Base-by-base conservation (phyloP, 1,284 basidiomycete species). In the Ganoderma meredithae region DNA sequence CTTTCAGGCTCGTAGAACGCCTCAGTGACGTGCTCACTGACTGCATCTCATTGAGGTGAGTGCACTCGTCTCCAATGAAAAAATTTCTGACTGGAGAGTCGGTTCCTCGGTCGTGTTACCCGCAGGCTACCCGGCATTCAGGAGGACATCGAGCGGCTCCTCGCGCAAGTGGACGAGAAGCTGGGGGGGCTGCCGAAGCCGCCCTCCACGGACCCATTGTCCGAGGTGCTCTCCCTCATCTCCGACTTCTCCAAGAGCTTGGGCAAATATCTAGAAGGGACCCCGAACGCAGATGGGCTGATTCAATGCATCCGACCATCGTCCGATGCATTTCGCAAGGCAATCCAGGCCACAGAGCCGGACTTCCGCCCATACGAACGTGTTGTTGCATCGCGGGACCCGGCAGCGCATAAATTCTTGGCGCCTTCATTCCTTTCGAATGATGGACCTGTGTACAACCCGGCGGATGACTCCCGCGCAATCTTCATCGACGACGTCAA, bases 71-170 rank as follows among this genome's bases (percentile, higher is more conserved):
- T 31, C 8, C 22, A 12, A 12, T 13, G 12, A 10, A 13, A 19
- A 36, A 22, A 19, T 3, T 36, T 36, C 31, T n/a, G 8, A 43
- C 22, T 2, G 13, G 25, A 25, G 13, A n/a, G n/a, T n/a, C n/a
- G n/a, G n/a, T n/a, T n/a, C n/a, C n/a, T n/a, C n/a, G n/a, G 25
- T 15, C 52, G 25, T 39, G n/a, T 22, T 22, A 49, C n/a, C n/a
- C 1, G 10, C 63, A 94, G 92, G 59, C 82, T 94, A 0, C 92
- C 91, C 0, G 81, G 85, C 65, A 87, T 92, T 10, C 86, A 87
- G 61, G 78, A 82, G 0, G 84, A 86, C 66, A 72, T 90, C 2
- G 79, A 83, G 39, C 81, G 78, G 0, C 77, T 85, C 0, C 81
- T 91, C 8, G 69, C 78, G 0, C 74, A 76, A 10, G 84, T 86